Base-by-base conservation (phyloP, 2,329 filamentous ascomycete genomes). In the Metarhizium anisopliae region DNA sequence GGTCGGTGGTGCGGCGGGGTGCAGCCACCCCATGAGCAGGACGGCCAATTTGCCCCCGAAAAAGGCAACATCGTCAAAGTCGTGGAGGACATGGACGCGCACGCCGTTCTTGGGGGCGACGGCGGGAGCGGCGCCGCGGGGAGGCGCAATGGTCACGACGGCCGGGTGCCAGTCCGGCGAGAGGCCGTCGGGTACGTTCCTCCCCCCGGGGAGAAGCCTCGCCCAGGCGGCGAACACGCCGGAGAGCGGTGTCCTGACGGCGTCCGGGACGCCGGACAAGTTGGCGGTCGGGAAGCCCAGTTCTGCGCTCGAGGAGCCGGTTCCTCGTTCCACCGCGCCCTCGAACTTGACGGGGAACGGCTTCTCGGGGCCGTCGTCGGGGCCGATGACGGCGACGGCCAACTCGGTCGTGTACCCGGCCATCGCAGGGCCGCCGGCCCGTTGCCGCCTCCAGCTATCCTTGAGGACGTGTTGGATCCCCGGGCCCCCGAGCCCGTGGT, bases 151-250 rank as follows among this genome's bases (percentile, higher is more conserved):
- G 0, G 77, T 80, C 51, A 88, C 75, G 11, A 88, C 70, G 3
- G 77, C 75, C 61, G 84, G 78, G 58, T 79, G 73, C 85, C 85
- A 89, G 36, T 75, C 71, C 3, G 66, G 57, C 0, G 72, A 67
- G 2, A 72, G 52, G 3, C 66, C 65, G 3, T 72, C 70, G 2
- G 64, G 59, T 14, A 7, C 7, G 29, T 16, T 45, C 0, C 62
- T 64, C 25, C 70, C 66, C 0, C 55, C 35, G 0, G 72, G 68
- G 1, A 56, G 42, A 6, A 75, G 59, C 2, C 82, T 62, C 1
- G 77, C 79, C 85, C 85, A 89, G 3, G 82, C 84, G 43, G 85
- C 82, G 62, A 85, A 89, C 6, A 85, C 76, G 0, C 85, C 86
- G 13, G 73, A 70, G 52, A 88, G 72, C 3, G 79, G 76, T 59